Conservation (phyloP, 176 grass and related monocot species). For the Musa itinerans region DNA sequence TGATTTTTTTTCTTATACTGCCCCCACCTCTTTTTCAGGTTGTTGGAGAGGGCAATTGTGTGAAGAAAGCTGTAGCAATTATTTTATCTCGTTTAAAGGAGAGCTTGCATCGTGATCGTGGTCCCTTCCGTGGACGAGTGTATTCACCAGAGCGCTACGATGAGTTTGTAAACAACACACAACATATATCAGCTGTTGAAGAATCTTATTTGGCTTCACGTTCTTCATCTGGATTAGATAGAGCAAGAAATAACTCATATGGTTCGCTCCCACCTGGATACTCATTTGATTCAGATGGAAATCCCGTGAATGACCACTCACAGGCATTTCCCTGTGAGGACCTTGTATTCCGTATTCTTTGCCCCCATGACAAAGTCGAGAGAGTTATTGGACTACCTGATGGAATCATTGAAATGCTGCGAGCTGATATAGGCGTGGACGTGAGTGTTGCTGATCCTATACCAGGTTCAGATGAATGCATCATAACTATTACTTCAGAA, state of each 20-base stretch:
- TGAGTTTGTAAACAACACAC: conserved; percentile 44
- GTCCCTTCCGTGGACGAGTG: conserved; percentile 54
- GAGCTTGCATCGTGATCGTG: conserved; percentile 88
- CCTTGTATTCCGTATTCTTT: conserved; percentile 90
- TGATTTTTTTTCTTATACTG: neutral
- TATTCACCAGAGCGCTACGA: conserved; percentile 64
- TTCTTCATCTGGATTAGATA: conserved; percentile 28
- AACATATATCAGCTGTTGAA: conserved; percentile 41
- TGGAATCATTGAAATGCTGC: conserved; percentile 83
- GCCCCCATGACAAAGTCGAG: conserved; percentile 72
- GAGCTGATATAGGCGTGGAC: conserved; percentile 77
- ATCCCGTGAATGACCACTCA: conserved; percentile 41
- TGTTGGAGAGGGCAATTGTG: conserved; percentile 72
- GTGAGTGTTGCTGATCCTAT: conserved; percentile 63
- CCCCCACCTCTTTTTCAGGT: conserved; percentile 38
- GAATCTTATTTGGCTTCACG: conserved; percentile 36
- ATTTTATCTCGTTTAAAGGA: conserved; percentile 87
- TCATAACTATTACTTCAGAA: conserved; percentile 67
- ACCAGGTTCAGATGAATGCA: conserved; percentile 64
- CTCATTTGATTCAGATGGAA: conserved; percentile 68
- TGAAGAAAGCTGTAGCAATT: conserved; percentile 72
- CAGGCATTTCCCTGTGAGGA: conserved; percentile 44
- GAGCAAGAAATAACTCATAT: conserved; percentile 43
- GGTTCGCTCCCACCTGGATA: conserved; percentile 56
- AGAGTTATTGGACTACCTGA: conserved; percentile 39